Evolutionary conservation across 1,139 yeast genomes (phyloP).

Genomic region (Zygosaccharomyces sapae): DNA sequence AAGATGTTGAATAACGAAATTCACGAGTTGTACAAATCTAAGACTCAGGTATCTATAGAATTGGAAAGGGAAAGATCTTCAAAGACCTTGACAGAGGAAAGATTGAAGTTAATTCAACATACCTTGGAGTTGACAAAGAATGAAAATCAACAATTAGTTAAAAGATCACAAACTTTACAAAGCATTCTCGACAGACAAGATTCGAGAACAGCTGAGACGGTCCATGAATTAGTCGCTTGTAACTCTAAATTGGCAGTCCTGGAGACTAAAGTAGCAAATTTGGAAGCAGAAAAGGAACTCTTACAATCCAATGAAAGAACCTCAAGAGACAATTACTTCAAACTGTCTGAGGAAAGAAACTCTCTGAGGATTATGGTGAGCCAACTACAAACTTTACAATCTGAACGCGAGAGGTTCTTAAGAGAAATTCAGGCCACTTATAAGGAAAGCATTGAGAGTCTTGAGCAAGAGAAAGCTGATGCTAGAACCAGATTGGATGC

Average conservation of each 20-base stretch:
- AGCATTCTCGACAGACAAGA: conserved; percentile 53
- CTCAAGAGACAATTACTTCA: conserved; percentile 40
- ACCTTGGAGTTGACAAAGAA: conserved; percentile 39
- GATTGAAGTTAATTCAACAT: conserved; percentile 39
- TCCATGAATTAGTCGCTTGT: conserved; percentile 49
- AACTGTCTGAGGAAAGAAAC: conserved; percentile 36
- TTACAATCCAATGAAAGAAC: conserved; percentile 37
- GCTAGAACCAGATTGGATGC: conserved; percentile 1
- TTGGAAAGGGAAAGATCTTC: conserved; percentile 48
- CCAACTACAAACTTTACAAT: conserved; percentile 57
- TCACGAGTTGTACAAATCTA: conserved; percentile 43
- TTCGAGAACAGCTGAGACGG: conserved; percentile 50
- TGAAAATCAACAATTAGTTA: conserved; percentile 46
- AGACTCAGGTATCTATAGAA: conserved; percentile 44
- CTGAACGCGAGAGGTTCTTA: conserved; percentile 57
- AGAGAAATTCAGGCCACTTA: conserved; percentile 46
- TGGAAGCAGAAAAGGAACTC: conserved; percentile 48
- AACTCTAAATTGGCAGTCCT: conserved; percentile 40
- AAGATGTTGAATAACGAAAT: conserved; percentile 42
- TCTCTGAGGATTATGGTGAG: conserved; percentile 57
- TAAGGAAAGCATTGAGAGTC: conserved; percentile 46
- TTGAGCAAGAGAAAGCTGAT: conserved; percentile 38
- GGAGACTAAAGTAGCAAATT: conserved; percentile 45
- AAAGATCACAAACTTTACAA: conserved; percentile 49
- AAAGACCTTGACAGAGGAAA: conserved; percentile 45